Percentiles rank a stretch among this genome's conserved stretches.
phyloP scores from a whole-genome alignment of 2,329 filamentous ascomycete genomes.

The Trichoderma atroviride region DNA sequence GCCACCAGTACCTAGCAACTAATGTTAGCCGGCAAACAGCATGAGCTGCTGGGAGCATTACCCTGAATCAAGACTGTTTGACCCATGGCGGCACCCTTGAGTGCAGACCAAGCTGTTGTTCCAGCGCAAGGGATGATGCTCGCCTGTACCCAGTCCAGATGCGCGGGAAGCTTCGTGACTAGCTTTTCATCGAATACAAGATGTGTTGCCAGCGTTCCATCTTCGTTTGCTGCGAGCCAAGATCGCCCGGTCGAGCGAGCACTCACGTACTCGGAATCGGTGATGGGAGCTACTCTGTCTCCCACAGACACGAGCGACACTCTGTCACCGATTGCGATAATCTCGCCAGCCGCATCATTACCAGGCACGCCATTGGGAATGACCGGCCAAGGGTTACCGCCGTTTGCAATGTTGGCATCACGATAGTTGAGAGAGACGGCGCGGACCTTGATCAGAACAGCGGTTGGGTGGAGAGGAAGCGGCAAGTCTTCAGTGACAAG shows the following conservation, averaged over 20 bases:
- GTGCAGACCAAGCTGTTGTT: conserved; percentile 19
- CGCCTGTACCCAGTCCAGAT: conserved; percentile 21
- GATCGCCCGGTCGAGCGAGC: neutral
- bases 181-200: conserved; percentile 5
- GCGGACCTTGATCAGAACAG: conserved; percentile 18
- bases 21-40: neutral
- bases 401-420: conserved; percentile 16
- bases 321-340: conserved; percentile 5
- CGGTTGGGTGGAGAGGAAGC: conserved; percentile 10
- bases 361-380: conserved; percentile 1
- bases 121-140: conserved; percentile 20
- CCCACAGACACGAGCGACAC: neutral
- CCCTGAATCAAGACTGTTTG: conserved; percentile 24
- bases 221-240: conserved; percentile 2
- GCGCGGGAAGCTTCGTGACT: conserved; percentile 14
- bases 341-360: conserved; percentile 17
- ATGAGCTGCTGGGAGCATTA: neutral
- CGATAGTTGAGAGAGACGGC: conserved; percentile 23
- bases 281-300: neutral
- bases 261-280: no score
- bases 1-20: conserved; percentile 42
- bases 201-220: conserved; percentile 21
- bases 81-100: conserved; percentile 10
- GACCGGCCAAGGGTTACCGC: conserved; percentile 1
- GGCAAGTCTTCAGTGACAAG: neutral